These are phyloP conservation scores for Volvox africanus DNA, from an alignment of 139 green algal genomes.

Conservation along the genomic window DNA sequence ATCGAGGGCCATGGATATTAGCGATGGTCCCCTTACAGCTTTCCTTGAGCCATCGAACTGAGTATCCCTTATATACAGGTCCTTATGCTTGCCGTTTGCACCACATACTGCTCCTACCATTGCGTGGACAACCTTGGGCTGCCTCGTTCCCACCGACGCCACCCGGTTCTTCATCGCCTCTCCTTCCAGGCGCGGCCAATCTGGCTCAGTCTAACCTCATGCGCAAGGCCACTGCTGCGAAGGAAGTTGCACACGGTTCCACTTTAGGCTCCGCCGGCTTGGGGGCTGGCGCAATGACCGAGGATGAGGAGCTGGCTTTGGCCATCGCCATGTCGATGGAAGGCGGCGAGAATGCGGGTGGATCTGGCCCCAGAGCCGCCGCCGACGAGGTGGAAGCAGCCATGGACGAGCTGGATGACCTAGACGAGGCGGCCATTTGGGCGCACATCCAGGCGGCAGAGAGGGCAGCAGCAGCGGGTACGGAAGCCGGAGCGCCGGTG, in stretches of 20 bases:
- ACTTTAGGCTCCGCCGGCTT: no score
- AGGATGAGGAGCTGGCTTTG: conserved; percentile 80
- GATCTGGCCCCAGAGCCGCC: neutral
- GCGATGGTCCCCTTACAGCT: neutral
- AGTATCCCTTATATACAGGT: no score
- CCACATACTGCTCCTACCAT: no score
- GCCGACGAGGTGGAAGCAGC: neutral
- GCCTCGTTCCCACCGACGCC: no score
- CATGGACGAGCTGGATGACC: conserved; percentile 19
- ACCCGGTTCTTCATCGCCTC: no score
- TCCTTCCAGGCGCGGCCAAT: conserved; percentile 45
- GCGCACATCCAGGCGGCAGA: conserved; percentile 45
- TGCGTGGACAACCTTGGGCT: no score
- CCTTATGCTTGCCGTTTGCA: no score
- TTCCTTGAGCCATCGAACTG: neutral
- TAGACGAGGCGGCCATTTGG: conserved; percentile 60
- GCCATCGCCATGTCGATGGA: conserved; percentile 78
- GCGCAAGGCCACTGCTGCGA: conserved; percentile 34
- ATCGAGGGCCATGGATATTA: neutral
- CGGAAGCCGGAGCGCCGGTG: no score
- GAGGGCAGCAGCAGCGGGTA: conserved; percentile 3
- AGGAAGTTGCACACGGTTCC: neutral
- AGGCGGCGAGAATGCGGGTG: neutral
- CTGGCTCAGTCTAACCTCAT: conserved; percentile 62
- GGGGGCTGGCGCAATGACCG: conserved; percentile 42